phyloP scores from a whole-genome alignment of 2,329 filamentous ascomycete species.

The Ceratocystis alfenasii region DNA sequence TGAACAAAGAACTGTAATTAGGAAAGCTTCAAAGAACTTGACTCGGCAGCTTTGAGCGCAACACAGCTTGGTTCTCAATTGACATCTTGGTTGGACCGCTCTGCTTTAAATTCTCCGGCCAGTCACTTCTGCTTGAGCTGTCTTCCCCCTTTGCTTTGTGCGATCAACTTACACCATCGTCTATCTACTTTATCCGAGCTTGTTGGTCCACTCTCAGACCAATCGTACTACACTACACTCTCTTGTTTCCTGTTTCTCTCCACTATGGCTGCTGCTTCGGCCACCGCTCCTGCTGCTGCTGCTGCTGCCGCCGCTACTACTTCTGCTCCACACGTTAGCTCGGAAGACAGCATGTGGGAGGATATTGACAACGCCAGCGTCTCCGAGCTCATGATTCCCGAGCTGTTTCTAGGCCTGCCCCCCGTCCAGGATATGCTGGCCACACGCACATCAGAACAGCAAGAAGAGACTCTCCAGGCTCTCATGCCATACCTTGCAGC shows the following conservation, averaged over 20 bases:
- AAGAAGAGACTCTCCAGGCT: slow-evolving; percentile 55
- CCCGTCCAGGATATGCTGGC: slow-evolving; percentile 52
- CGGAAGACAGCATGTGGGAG: slow-evolving; percentile 19
- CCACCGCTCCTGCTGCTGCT: neutral
- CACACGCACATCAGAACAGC: slow-evolving; percentile 56
- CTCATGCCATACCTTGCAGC: slow-evolving; percentile 56
- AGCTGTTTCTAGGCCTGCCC: slow-evolving; percentile 47
- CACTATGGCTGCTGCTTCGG: neutral
- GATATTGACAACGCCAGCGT: slow-evolving; percentile 18
- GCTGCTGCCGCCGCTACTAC: neutral
- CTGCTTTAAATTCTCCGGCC: neutral
- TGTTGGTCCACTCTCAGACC: neutral
- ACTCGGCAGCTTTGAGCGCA: neutral
- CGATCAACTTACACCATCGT: neutral
- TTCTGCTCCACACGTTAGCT: neutral
- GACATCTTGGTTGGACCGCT: neutral
- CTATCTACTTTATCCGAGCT: neutral
- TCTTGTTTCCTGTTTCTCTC: neutral
- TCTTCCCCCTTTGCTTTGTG: neutral
- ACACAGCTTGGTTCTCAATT: neutral
- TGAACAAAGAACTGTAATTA: neutral
- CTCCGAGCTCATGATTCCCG: slow-evolving; percentile 33
- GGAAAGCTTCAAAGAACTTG: neutral
- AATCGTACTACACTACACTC: neutral
- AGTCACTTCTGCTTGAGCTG: neutral